These are phyloP conservation scores for Myochromella boudieri DNA, from an alignment of 768 basidiomycete genomes.

Conservation along the genomic window DNA sequence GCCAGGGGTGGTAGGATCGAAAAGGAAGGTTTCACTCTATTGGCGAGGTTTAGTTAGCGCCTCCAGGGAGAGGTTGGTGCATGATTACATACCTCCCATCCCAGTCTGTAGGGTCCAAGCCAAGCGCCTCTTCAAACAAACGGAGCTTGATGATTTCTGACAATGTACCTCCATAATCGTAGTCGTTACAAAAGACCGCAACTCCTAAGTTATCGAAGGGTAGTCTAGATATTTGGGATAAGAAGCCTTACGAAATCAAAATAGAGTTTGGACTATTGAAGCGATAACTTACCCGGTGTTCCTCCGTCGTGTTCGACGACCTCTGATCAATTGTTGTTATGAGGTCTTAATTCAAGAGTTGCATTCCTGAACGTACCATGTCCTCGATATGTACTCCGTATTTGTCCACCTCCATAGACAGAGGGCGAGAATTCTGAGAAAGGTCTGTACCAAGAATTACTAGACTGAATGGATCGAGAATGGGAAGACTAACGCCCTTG, in stretches of 20 bases:
- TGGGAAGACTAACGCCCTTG: slow-evolving; percentile 15
- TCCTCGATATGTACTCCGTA: slow-evolving; percentile 24
- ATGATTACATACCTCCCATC: slow-evolving; percentile 14
- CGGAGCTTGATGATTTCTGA: slow-evolving; percentile 22
- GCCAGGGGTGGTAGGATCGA: slow-evolving; percentile 4
- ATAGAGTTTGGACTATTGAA: not conserved
- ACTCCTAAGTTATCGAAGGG: slow-evolving; percentile 18
- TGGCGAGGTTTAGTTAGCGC: not conserved
- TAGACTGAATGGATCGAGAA: not conserved
- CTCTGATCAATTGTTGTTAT: not conserved
- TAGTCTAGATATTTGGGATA: slow-evolving; percentile 9
- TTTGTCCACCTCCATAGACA: slow-evolving; percentile 26
- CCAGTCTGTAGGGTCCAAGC: slow-evolving; percentile 25
- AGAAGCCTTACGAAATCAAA: slow-evolving; percentile 5
- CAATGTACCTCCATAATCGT: slow-evolving; percentile 16
- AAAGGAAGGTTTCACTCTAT: not conserved
- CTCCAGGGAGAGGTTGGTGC: not conserved
- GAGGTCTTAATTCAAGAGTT: not conserved
- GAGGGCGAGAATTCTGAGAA: slow-evolving; percentile 23
- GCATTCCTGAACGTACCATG: slow-evolving; percentile 16
- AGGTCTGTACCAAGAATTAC: slow-evolving; percentile 1
- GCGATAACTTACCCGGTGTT: not conserved
- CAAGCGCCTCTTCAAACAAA: slow-evolving; percentile 21
- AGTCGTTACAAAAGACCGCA: slow-evolving; percentile 25
- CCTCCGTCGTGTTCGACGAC: slow-evolving; percentile 7